Evolutionary conservation across 1,284 basidiomycete genomes (phyloP).

Genomic region (Neonothopanus nambi): DNA sequence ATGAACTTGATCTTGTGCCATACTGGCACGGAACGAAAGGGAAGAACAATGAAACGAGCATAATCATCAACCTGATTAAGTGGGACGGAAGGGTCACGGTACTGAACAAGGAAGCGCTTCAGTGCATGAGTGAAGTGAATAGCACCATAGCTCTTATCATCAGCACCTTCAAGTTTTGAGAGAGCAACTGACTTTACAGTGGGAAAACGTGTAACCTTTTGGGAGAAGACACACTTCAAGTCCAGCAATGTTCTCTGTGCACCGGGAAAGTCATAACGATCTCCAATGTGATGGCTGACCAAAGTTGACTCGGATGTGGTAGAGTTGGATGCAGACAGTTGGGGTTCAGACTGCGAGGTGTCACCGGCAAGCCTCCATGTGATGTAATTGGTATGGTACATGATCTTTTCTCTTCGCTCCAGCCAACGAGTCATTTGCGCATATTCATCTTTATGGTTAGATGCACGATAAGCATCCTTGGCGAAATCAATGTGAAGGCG

Average conservation of each 20-base stretch:
- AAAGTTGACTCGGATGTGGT: no score
- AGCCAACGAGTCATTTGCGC: no score
- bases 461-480: no score
- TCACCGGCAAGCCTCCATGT: no score
- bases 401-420: not conserved
- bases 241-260: not conserved
- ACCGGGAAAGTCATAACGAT: not conserved
- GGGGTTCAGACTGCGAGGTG: no score
- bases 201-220: not conserved
- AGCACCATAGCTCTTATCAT: not conserved
- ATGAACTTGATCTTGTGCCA: no score
- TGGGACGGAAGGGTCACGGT: not conserved
- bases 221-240: not conserved
- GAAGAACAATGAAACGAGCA: not conserved
- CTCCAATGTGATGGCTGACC: no score
- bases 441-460: no score
- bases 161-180: not conserved
- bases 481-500: no score
- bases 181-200: not conserved
- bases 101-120: not conserved
- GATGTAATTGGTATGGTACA: not conserved
- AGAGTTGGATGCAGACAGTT: no score
- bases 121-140: not conserved
- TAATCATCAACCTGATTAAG: not conserved
- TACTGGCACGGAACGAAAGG: no score